Conservation (phyloP, 2,329 filamentous ascomycete species). For the Pseudofabraea citricarpa region DNA sequence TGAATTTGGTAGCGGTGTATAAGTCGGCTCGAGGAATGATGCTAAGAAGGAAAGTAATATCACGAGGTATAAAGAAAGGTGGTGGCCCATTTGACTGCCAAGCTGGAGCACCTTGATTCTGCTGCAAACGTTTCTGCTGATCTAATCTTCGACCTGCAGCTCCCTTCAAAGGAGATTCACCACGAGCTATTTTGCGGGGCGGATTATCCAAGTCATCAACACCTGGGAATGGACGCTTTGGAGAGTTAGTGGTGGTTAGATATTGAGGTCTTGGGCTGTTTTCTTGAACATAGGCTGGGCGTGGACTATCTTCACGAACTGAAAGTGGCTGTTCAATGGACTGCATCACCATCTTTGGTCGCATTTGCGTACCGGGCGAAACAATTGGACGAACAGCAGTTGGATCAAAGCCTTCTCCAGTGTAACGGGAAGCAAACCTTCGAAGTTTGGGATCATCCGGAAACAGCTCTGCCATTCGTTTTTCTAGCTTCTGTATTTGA, state of each 20-base stretch:
- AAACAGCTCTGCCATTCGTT: slow-evolving; percentile 89
- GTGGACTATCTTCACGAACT: slow-evolving; percentile 29
- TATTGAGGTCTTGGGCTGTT: slow-evolving; percentile 27
- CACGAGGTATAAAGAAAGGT: slow-evolving; percentile 67
- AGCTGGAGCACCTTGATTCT: slow-evolving; percentile 36
- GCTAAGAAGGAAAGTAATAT: slow-evolving; percentile 53
- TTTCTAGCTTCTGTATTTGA: slow-evolving; percentile 86
- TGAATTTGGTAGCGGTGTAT: slow-evolving; percentile 69
- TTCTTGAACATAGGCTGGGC: slow-evolving; percentile 25
- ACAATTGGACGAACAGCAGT: slow-evolving; percentile 77
- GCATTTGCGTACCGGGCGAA: slow-evolving; percentile 74
- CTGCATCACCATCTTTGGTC: slow-evolving; percentile 50
- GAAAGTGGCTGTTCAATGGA: slow-evolving; percentile 48
- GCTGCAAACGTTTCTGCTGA: slow-evolving; percentile 56
- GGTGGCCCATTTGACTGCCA: slow-evolving; percentile 29
- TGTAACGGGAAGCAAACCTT: slow-evolving; percentile 73
- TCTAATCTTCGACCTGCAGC: slow-evolving; percentile 81
- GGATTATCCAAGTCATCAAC: slow-evolving; percentile 68
- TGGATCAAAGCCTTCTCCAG: slow-evolving; percentile 72
- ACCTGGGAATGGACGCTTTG: slow-evolving; percentile 34
- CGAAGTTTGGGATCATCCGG: slow-evolving; percentile 76
- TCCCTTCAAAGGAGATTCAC: slow-evolving; percentile 89
- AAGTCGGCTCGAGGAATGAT: slow-evolving; percentile 59
- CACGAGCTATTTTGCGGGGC: slow-evolving; percentile 80
- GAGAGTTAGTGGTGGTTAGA: slow-evolving; percentile 26